A percentile compares a stretch with the other conserved stretches of the same genome.
Conservation (phyloP, 2,329 filamentous ascomycete species). For the Xylariaceae sp. region DNA sequence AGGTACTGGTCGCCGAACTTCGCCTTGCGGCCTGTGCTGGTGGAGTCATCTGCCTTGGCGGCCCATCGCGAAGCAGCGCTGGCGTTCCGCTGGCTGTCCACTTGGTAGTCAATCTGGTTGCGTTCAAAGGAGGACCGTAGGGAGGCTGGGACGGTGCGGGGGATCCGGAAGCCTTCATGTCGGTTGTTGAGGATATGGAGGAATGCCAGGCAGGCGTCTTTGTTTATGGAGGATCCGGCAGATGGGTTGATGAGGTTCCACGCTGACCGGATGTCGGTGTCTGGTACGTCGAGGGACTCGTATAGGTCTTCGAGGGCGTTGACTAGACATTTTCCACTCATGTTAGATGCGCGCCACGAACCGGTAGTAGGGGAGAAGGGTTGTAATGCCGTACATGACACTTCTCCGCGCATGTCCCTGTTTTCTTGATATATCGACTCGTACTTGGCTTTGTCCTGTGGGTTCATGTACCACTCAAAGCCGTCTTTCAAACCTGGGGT, state of each 20-base stretch:
- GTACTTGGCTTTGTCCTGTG: slow-evolving; percentile 86
- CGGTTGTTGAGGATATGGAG: slow-evolving; percentile 95
- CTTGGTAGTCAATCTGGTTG: slow-evolving; percentile 93
- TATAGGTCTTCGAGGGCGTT: slow-evolving; percentile 78
- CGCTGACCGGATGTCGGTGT: slow-evolving; percentile 79
- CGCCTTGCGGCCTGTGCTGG: slow-evolving; percentile 81
- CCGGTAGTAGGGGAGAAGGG: not conserved
- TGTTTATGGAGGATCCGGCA: slow-evolving; percentile 76
- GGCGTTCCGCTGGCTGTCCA: slow-evolving; percentile 68
- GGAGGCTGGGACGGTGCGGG: slow-evolving; percentile 85
- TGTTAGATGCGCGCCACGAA: not conserved
- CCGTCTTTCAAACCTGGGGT: slow-evolving; percentile 84
- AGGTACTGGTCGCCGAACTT: slow-evolving; percentile 98
- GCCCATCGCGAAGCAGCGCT: slow-evolving; percentile 72
- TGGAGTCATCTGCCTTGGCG: slow-evolving; percentile 71
- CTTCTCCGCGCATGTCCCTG: slow-evolving; percentile 79
- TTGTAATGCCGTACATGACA: slow-evolving; percentile 58
- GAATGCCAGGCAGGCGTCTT: slow-evolving; percentile 91
- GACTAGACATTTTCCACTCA: slow-evolving; percentile 47
- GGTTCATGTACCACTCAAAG: slow-evolving; percentile 99
- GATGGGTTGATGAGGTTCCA: slow-evolving; percentile 98
- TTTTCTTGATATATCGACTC: slow-evolving; percentile 96
- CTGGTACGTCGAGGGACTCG: slow-evolving; percentile 68
- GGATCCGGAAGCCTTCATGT: slow-evolving; percentile 92
- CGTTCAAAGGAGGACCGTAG: slow-evolving; percentile 88